Base-by-base conservation (phyloP, 495 filamentous ascomycete species). In the Penicillium dipodomyicola region DNA sequence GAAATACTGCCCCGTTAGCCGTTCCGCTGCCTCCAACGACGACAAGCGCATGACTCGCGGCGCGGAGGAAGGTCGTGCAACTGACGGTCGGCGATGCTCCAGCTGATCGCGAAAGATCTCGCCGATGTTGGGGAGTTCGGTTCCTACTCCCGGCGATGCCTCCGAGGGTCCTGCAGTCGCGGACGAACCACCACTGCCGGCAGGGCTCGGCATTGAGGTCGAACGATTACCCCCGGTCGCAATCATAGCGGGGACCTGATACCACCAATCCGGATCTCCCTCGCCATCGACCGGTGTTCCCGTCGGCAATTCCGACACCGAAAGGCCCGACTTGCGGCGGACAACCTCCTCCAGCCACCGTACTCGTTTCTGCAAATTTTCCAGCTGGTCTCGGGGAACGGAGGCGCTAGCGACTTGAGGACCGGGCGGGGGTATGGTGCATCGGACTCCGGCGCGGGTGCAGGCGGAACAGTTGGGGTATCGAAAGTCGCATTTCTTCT, bases 401-500 rank as follows among this genome's bases (percentile, higher is more conserved):
- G 75, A 74, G 41, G 71, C 67, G 51, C 60, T 73, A 39, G 74
- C 72, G 50, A 76, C 69, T 49, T 76, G 72, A 12, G 72, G 73
- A 4, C 75, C 73, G 5, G 73, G 72, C 2, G 75, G 74, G 12
- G 74, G 72, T 27, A 78, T 74, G 43, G 75, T 78, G 54, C 79
- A 82, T 48, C 78, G 76, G 17, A 82, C 77, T 7, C 77, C 75
- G 40, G 78, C 78, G 39, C 77, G 76, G 10, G 74, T 74, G 51
- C 79, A 82, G 15, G 78, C 77, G 17, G 77, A 75, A 54, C 79
- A 82, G 56, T 77, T 80, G 30, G 79, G 79, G 41, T 81, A 82
- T 33, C 74, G 72, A 50, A 81, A 80, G 54, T 82, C 79, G 60
- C 79, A 82, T 67, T 80, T 80, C 48, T 80, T 82, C 67, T 82